Evolutionary conservation across 108 stramenopile genomes (phyloP), one percentile per base, ranked within the genome.

Genomic region (Epithemia pelagica): DNA sequence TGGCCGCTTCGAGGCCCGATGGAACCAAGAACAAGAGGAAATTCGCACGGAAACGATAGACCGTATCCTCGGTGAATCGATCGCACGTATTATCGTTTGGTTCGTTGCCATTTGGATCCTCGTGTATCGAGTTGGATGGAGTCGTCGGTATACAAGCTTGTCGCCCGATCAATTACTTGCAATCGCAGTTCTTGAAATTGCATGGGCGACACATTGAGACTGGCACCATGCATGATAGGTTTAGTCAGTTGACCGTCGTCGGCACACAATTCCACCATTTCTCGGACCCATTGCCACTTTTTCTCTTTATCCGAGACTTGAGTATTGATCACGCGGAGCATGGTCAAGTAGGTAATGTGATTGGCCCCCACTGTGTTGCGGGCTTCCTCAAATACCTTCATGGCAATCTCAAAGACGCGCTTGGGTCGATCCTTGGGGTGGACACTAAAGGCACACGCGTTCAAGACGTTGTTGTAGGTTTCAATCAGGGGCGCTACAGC

Each of bases 391-490:
- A 77, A 72, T 26, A 74, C 62, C 46, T 32, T 31, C 26, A 33
- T 60, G 7, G 72, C 67, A 27, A 73, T 32, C 7, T 65, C 37
- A 18, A 72, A 0, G 5, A 74, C 63, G 29, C 69, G 64, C 24
- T 68, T 61, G 22, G 46, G 63, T 31, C 64, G 61, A 25, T 69
- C 72, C 1, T 28, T 23, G 3, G 25, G 10, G 7, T 23, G 46
- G 24, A 59, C 52, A 2, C 71, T 68, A 28, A 62, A 73, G 22
- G 72, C 71, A 51, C 76, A 77, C 19, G 76, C 76, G 59, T 77
- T 77, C 28, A 77, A 57, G 2, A 64, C 69, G 53, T 68, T 70
- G 65, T 78, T 78, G 69, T 74, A 78, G 1, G 74, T 78, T 24
- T 74, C 72, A 3, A 65, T 74, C 68, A 59, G 25, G 0, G 77